Evolutionary conservation across 2,329 filamentous ascomycete genomes (phyloP).

Genomic region (Arthrobotrys pseudoclavata): DNA sequence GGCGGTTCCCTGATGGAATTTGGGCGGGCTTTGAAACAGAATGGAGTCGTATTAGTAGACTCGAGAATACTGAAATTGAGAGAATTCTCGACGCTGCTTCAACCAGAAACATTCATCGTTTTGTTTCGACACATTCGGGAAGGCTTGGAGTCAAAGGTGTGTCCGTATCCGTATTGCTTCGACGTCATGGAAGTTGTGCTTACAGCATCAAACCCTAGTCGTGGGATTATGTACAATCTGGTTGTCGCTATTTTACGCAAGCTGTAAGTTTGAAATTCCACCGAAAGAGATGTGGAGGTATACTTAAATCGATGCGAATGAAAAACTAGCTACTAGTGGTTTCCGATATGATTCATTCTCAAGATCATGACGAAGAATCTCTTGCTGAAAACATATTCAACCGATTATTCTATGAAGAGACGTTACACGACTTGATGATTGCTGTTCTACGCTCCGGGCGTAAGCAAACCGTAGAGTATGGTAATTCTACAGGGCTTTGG

Average conservation of each 20-base stretch:
- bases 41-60: slow-evolving; percentile 71
- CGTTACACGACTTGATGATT: slow-evolving; percentile 88
- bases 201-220: slow-evolving; percentile 22
- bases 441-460: slow-evolving; percentile 88
- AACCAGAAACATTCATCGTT: slow-evolving; percentile 93
- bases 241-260: slow-evolving; percentile 95
- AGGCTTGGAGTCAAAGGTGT: slow-evolving; percentile 84
- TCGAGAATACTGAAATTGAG: slow-evolving; percentile 61
- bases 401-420: slow-evolving; percentile 98
- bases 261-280: slow-evolving; percentile 69
- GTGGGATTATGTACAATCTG: slow-evolving; percentile 84
- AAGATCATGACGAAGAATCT: slow-evolving; percentile 80
- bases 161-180: slow-evolving; percentile 1
- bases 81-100: slow-evolving; percentile 82
- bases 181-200: neutral
- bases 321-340: slow-evolving; percentile 77
- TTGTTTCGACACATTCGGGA: slow-evolving; percentile 85
- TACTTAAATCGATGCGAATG: neutral
- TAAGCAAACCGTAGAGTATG: slow-evolving; percentile 83
- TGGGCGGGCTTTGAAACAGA: slow-evolving; percentile 82
- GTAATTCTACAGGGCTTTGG: neutral
- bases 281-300: slow-evolving; percentile 43
- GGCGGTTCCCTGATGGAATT: slow-evolving; percentile 85
- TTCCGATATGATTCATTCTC: slow-evolving; percentile 88
- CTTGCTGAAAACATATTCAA: slow-evolving; percentile 98